Evolutionary conservation across 2,329 filamentous ascomycete genomes (phyloP).

Genomic region (Paramyrothecium roridum): DNA sequence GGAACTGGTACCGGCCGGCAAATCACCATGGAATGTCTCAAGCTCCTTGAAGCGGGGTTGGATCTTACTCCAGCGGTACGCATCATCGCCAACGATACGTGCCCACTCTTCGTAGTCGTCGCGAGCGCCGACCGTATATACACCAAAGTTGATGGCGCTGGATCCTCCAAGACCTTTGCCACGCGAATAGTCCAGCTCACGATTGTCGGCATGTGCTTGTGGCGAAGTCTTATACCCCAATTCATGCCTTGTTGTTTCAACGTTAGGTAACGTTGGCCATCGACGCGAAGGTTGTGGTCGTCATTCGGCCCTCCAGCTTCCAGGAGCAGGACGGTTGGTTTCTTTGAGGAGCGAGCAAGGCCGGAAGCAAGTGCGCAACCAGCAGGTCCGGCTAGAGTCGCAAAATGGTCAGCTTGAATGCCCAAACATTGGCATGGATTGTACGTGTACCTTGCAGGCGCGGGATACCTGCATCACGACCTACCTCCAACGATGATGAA

Average conservation of each 20-base stretch:
- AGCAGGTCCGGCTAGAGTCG: slow-evolving; percentile 44
- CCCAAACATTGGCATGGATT: background rate
- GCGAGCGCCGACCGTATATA: slow-evolving; percentile 50
- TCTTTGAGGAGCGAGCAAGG: slow-evolving; percentile 42
- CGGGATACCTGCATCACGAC: background rate
- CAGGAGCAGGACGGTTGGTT: slow-evolving; percentile 54
- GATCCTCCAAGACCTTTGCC: slow-evolving; percentile 50
- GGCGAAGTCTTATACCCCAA: slow-evolving; percentile 50
- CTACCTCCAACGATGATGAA: slow-evolving; percentile 1
- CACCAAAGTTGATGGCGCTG: slow-evolving; percentile 52
- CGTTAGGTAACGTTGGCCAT: slow-evolving; percentile 54
- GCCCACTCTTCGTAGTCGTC: slow-evolving; percentile 65
- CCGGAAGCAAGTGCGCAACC: slow-evolving; percentile 53
- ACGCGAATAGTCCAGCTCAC: slow-evolving; percentile 45
- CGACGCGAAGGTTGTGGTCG: slow-evolving; percentile 41
- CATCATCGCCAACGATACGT: slow-evolving; percentile 48
- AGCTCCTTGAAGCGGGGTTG: slow-evolving; percentile 47
- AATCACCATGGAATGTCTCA: slow-evolving; percentile 47
- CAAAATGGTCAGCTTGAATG: background rate
- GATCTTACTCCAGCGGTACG: slow-evolving; percentile 52
- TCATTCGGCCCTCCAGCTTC: slow-evolving; percentile 55
- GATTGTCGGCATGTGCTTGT: slow-evolving; percentile 38
- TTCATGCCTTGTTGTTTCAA: slow-evolving; percentile 46
- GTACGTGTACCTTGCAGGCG: background rate
- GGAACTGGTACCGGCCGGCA: slow-evolving; percentile 29